phyloP scores from a whole-genome alignment of 2,329 filamentous ascomycete species.

The Chalaropsis ovoidea region DNA sequence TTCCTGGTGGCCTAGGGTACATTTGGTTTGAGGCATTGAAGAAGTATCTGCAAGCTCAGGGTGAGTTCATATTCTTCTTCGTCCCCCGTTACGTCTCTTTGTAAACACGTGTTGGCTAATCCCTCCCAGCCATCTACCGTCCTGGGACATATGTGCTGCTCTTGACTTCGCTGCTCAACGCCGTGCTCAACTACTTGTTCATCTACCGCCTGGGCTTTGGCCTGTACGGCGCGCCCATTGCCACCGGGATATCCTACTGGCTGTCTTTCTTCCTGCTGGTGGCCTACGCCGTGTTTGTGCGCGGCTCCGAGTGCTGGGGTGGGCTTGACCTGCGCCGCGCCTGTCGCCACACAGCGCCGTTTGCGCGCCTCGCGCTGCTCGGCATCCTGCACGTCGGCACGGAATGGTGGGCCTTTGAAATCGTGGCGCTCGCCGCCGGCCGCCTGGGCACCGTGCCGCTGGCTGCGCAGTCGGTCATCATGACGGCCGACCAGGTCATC shows the following conservation, averaged over 20 bases:
- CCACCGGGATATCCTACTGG: conserved; percentile 81
- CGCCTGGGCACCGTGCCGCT: conserved; percentile 68
- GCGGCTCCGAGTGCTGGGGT: conserved; percentile 68
- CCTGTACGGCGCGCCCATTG: conserved; percentile 68
- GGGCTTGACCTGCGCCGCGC: conserved; percentile 55
- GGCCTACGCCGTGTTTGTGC: conserved; percentile 59
- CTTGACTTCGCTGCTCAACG: conserved; percentile 72
- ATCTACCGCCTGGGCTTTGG: conserved; percentile 62
- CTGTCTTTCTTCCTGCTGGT: conserved; percentile 66
- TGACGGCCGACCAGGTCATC: conserved; percentile 78
- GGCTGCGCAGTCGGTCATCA: conserved; percentile 77
- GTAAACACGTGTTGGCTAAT: conserved; percentile 18
- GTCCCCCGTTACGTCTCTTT: not conserved
- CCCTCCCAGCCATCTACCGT: conserved; percentile 51
- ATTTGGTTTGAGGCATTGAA: conserved; percentile 82
- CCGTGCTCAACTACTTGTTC: conserved; percentile 68
- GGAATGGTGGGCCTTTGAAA: conserved; percentile 93
- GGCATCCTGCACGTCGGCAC: conserved; percentile 78
- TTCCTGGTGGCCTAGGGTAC: conserved; percentile 75
- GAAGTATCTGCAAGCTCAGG: conserved; percentile 80
- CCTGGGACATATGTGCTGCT: conserved; percentile 75
- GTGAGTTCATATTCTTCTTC: conserved; percentile 38
- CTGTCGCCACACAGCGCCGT: conserved; percentile 56
- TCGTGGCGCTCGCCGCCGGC: conserved; percentile 73
- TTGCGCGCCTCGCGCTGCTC: conserved; percentile 62